A percentile compares a stretch with the other conserved stretches of the same genome.
Evolutionary conservation across 805 yeast genomes (phyloP).

Genomic region (Nakazawaea peltata): DNA sequence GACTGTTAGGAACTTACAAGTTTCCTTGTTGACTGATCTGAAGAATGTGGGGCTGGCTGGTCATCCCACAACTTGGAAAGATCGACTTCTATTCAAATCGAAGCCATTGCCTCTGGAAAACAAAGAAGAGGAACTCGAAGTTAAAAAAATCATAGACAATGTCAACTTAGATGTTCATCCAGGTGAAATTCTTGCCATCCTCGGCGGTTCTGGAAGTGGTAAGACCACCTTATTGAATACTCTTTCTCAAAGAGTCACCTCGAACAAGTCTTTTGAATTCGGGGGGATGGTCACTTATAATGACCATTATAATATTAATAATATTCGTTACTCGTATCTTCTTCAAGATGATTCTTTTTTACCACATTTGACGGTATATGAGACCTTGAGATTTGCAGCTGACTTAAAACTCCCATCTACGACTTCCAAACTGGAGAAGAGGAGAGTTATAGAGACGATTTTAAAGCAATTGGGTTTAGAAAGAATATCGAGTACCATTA

Average conservation of each 20-base stretch:
- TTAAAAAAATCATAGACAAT: constrained; percentile 27
- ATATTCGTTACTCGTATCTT: constrained; percentile 40
- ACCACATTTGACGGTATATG: constrained; percentile 59
- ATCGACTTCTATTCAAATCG: no score
- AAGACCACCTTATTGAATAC: constrained; percentile 67
- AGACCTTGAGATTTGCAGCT: constrained; percentile 56
- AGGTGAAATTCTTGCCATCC: constrained; percentile 58
- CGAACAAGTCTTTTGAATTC: constrained; percentile 29
- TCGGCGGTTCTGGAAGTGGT: constrained; percentile 78
- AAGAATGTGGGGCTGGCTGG: no score
- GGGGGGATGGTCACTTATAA: constrained; percentile 33
- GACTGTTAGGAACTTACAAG: constrained; percentile 6
- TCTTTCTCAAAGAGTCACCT: constrained; percentile 38
- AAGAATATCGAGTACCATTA: constrained; percentile 42
- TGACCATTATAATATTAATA: constrained; percentile 13
- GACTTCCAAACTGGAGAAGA: constrained; percentile 32
- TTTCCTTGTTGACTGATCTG: no score
- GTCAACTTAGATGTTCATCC: constrained; percentile 44
- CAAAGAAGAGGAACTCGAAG: background rate
- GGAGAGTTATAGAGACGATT: constrained; percentile 39
- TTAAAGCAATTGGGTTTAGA: constrained; percentile 49
- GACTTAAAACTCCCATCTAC: constrained; percentile 45
- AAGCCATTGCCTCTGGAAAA: no score
- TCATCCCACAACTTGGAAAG: no score
- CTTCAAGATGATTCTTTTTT: constrained; percentile 59